Conservation (phyloP, 768 basidiomycete species). For the Terana coerulea region DNA sequence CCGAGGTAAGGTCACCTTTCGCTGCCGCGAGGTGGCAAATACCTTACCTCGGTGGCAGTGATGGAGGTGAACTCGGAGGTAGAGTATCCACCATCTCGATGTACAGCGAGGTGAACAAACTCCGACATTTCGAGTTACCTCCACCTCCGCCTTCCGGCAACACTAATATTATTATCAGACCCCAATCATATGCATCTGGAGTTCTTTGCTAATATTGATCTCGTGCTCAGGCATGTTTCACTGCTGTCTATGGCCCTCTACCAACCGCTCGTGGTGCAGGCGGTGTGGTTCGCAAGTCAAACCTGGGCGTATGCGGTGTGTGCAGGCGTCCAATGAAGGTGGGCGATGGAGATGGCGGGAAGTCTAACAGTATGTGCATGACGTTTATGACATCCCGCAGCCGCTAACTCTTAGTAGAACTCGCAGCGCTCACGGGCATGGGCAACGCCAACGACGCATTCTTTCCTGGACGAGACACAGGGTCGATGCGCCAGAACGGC, state of each 20-base stretch:
- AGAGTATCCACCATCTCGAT: too few relatives aligned
- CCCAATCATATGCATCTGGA: too few relatives aligned
- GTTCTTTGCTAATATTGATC: too few relatives aligned
- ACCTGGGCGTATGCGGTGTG: constrained; percentile 94
- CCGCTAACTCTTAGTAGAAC: constrained; percentile 50
- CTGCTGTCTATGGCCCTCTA: constrained; percentile 91
- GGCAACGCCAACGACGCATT: constrained; percentile 55
- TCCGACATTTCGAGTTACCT: too few relatives aligned
- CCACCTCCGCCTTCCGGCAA: too few relatives aligned
- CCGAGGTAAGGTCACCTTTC: too few relatives aligned
- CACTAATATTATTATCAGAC: neutral
- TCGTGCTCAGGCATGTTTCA: constrained; percentile 98
- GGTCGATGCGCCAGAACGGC: constrained; percentile 29
- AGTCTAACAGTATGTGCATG: constrained; percentile 73
- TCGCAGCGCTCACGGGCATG: constrained; percentile 92
- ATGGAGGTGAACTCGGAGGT: too few relatives aligned
- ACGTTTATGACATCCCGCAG: neutral
- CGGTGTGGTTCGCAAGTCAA: constrained; percentile 46
- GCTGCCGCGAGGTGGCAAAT: too few relatives aligned
- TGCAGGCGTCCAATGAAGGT: constrained; percentile 97
- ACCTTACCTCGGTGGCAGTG: too few relatives aligned
- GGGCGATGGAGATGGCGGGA: constrained; percentile 79
- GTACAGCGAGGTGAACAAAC: too few relatives aligned
- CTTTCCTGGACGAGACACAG: constrained; percentile 70
- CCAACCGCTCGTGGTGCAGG: constrained; percentile 52